A percentile compares a stretch with the other conserved stretches of the same genome.
phyloP scores from a whole-genome alignment of 2,329 filamentous ascomycete genomes.

The Septoria linicola region DNA sequence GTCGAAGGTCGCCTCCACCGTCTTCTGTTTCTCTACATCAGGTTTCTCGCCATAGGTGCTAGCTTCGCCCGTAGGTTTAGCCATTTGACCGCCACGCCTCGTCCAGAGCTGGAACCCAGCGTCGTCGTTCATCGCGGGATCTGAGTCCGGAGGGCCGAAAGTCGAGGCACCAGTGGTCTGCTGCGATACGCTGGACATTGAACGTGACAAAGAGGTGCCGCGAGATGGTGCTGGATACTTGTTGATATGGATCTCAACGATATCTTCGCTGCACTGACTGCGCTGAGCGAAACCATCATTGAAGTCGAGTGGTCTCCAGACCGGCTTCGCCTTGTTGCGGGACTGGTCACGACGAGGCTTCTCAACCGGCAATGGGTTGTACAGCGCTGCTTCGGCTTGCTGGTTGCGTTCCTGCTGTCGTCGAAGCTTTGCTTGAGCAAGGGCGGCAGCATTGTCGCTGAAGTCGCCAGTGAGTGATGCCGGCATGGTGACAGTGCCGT shows the following conservation, averaged over 20 bases:
- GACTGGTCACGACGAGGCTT: slow-evolving; percentile 22
- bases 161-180: slow-evolving; percentile 24
- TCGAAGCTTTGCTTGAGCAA: slow-evolving; percentile 35
- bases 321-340: slow-evolving; percentile 28
- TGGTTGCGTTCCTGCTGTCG: slow-evolving; percentile 37
- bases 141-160: slow-evolving; percentile 18
- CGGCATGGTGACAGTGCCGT: not conserved
- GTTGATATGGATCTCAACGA: slow-evolving; percentile 34
- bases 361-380: slow-evolving; percentile 15
- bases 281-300: slow-evolving; percentile 1
- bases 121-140: slow-evolving; percentile 23
- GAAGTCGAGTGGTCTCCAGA: slow-evolving; percentile 34
- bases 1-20: slow-evolving; percentile 35
- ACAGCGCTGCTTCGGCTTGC: slow-evolving; percentile 33
- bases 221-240: slow-evolving; percentile 32
- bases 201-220: slow-evolving; percentile 29
- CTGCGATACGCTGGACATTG: slow-evolving; percentile 32
- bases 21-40: slow-evolving; percentile 30
- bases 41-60: slow-evolving; percentile 32
- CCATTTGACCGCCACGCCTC: slow-evolving; percentile 25
- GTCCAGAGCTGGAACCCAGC: slow-evolving; percentile 36
- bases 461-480: slow-evolving; percentile 8
- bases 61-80: not conserved
- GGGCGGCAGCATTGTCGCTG: slow-evolving; percentile 16
- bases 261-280: slow-evolving; percentile 13